phyloP scores from a whole-genome alignment of 805 yeast genomes.

The Zygosaccharomyces gambellarensis region DNA sequence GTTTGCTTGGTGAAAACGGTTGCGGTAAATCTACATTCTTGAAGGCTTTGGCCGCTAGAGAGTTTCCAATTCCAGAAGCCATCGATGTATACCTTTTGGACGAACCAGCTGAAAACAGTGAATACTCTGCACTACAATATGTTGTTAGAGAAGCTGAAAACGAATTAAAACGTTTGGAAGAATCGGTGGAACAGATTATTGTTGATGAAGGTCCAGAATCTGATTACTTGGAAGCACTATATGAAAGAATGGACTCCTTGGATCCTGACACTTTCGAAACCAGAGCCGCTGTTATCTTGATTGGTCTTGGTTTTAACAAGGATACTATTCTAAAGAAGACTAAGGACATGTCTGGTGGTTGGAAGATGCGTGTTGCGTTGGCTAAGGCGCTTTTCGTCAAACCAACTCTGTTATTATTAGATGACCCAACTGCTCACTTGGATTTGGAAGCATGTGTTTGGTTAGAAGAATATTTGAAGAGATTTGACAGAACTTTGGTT shows the following conservation, averaged over 20 bases:
- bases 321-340: constrained; percentile 87
- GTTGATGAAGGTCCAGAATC: constrained; percentile 94
- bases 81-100: constrained; percentile 90
- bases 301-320: constrained; percentile 94
- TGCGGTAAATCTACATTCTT: constrained; percentile 97
- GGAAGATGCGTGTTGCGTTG: constrained; percentile 99
- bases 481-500: constrained; percentile 89
- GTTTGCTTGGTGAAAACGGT: constrained; percentile 96
- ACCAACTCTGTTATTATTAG: constrained; percentile 89
- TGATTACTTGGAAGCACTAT: constrained; percentile 74
- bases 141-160: constrained; percentile 95
- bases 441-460: constrained; percentile 99
- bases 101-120: constrained; percentile 97
- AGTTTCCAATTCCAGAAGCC: constrained; percentile 87
- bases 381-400: constrained; percentile 97
- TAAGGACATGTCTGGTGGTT: constrained; percentile 99
- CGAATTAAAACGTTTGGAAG: constrained; percentile 87
- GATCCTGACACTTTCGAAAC: constrained; percentile 95
- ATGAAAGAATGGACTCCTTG: constrained; percentile 93
- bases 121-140: constrained; percentile 86
- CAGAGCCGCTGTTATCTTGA: constrained; percentile 90
- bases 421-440: constrained; percentile 99
- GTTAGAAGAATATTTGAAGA: constrained; percentile 96
- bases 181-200: constrained; percentile 81
- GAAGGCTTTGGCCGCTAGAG: constrained; percentile 91